phyloP scores from a whole-genome alignment of 164 flowering plant species.

The Nelumbo lutea region DNA sequence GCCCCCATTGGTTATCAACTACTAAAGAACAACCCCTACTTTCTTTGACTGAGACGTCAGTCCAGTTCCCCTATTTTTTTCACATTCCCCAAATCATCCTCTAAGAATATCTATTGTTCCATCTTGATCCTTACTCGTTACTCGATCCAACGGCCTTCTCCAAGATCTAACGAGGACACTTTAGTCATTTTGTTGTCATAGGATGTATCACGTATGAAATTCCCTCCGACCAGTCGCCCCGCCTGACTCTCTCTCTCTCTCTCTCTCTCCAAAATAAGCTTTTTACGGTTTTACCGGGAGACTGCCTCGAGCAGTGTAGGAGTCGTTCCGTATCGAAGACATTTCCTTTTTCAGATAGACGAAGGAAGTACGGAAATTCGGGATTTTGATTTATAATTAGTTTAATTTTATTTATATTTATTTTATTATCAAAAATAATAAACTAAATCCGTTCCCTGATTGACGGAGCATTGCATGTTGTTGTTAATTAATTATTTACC shows the following conservation, averaged over 20 bases:
- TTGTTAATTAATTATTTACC: no score
- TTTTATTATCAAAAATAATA: no score
- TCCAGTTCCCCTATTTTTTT: neutral
- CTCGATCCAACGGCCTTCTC: neutral
- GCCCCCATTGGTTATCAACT: neutral
- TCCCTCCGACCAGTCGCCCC: no score
- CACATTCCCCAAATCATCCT: conserved; percentile 19
- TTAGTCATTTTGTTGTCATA: neutral
- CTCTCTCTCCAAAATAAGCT: neutral
- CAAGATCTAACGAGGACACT: neutral
- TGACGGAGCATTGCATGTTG: no score
- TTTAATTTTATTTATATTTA: neutral
- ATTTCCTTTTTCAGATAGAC: neutral
- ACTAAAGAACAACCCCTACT: neutral
- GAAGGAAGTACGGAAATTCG: neutral
- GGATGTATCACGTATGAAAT: no score
- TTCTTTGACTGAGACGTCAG: conserved; percentile 6
- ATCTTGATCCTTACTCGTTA: neutral
- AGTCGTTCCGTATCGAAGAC: neutral
- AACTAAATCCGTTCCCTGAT: no score
- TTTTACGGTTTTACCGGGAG: conserved; percentile 14
- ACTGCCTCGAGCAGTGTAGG: conserved; percentile 14
- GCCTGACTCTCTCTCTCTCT: neutral
- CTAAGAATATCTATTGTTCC: neutral
- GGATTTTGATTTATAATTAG: neutral